Evolutionary conservation across 306 rosid species (phyloP).

Genomic region (Vigna reflexopilosa): DNA sequence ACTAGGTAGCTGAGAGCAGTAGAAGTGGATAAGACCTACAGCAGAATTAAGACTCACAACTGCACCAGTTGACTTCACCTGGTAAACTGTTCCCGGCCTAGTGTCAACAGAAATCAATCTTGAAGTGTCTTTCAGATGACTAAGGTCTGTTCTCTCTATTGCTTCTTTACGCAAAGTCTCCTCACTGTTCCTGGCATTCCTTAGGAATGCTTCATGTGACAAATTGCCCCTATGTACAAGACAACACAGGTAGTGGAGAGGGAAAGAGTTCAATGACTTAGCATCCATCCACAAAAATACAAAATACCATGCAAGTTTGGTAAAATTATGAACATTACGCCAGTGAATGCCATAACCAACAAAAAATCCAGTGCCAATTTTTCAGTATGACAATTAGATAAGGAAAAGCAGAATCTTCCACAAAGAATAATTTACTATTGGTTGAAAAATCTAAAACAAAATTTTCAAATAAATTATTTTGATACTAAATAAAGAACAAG

Average conservation of each 20-base stretch:
- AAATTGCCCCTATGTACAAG: constrained; percentile 73
- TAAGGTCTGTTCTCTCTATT: constrained; percentile 96
- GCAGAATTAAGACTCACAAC: constrained; percentile 98
- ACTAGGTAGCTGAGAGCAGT: constrained; percentile 99
- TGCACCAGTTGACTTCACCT: constrained; percentile 98
- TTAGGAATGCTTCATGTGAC: constrained; percentile 92
- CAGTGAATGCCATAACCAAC: constrained; percentile 21
- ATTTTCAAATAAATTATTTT: constrained; percentile 6
- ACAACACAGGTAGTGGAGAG: constrained; percentile 5
- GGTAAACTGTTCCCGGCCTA: constrained; percentile 83
- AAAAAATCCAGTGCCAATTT: constrained; percentile 4
- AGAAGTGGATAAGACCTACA: constrained; percentile 95
- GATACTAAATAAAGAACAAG: constrained; percentile 19
- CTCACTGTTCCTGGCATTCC: constrained; percentile 97
- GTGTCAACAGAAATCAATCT: constrained; percentile 85
- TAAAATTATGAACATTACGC: constrained; percentile 21
- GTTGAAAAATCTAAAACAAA: constrained; percentile 26
- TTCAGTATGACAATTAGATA: constrained; percentile 27
- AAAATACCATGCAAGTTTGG: constrained; percentile 32
- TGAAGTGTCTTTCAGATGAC: constrained; percentile 88
- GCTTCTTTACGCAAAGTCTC: constrained; percentile 97
- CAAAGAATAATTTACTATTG: constrained; percentile 19
- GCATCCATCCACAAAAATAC: constrained; percentile 28
- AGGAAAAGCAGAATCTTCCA: constrained; percentile 32
- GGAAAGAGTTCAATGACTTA: constrained; percentile 40